These are phyloP conservation scores for Selenicereus undatus DNA, from an alignment of 148 eudicot genomes.

Conservation along the genomic window DNA sequence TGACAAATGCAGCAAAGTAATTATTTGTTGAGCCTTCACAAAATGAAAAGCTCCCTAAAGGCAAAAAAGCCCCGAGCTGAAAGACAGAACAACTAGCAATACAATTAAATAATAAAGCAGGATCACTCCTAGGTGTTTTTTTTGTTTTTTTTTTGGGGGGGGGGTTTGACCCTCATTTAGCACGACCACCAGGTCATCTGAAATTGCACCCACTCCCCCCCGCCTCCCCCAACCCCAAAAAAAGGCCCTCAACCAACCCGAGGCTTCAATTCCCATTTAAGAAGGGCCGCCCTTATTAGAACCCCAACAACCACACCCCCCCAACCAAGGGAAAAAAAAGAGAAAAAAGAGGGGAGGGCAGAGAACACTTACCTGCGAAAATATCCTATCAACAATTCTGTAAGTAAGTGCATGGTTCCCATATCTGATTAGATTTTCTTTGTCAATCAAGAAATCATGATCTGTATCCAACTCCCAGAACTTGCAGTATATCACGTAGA, in stretches of 20 bases:
- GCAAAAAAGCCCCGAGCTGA: background rate
- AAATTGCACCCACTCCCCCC: background rate
- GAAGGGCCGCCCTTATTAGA: background rate
- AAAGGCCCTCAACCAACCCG: too few species aligned
- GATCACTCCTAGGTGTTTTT: background rate
- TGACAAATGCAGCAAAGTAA: background rate
- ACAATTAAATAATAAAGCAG: background rate
- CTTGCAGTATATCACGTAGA: slow-evolving; percentile 94
- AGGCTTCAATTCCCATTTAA: too few species aligned
- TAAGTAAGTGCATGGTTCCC: slow-evolving; percentile 97
- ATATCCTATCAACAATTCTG: slow-evolving; percentile 90
- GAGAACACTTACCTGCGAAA: slow-evolving; percentile 68
- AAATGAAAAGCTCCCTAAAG: background rate
- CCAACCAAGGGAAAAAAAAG: too few species aligned
- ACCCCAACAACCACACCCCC: background rate
- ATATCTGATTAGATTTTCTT: slow-evolving; percentile 90
- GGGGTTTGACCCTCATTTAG: background rate
- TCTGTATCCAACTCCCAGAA: slow-evolving; percentile 97
- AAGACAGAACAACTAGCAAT: background rate
- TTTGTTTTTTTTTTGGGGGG: too few species aligned
- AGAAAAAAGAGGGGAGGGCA: background rate
- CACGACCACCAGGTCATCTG: background rate
- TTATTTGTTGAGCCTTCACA: background rate
- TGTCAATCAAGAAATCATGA: slow-evolving; percentile 91
- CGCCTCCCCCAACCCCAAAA: background rate